Conservation (phyloP, 2,329 filamentous ascomycete species). For the Phaeosphaeriaceae sp. region DNA sequence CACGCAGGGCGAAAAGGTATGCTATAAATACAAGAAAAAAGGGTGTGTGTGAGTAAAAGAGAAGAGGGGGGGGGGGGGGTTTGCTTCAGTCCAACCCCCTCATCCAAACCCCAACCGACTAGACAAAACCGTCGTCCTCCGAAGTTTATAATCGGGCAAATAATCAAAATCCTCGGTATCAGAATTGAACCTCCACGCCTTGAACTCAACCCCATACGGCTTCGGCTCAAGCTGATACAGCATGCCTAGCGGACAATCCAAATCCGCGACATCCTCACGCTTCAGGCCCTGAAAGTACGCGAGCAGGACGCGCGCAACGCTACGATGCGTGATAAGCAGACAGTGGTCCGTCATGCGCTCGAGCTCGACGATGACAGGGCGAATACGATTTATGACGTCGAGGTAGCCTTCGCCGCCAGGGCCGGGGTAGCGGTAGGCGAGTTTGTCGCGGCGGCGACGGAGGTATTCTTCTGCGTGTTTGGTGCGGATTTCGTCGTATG, state of each 20-base stretch:
- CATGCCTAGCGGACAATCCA: slow-evolving; percentile 93
- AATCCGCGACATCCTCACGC: slow-evolving; percentile 87
- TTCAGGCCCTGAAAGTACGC: slow-evolving; percentile 96
- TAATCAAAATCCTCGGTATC: slow-evolving; percentile 81
- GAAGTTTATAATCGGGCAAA: slow-evolving; percentile 81
- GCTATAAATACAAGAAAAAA: too few relatives aligned
- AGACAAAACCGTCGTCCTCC: slow-evolving; percentile 49
- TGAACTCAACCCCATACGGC: slow-evolving; percentile 96
- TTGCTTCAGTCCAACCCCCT: not conserved
- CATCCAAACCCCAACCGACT: slow-evolving; percentile 22
- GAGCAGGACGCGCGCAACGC: slow-evolving; percentile 88
- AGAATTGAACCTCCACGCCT: slow-evolving; percentile 90
- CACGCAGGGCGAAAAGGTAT: too few relatives aligned
- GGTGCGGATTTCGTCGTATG: slow-evolving; percentile 86
- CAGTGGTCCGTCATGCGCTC: slow-evolving; percentile 97
- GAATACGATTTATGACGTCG: slow-evolving; percentile 93
- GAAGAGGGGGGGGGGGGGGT: too few relatives aligned
- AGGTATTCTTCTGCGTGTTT: slow-evolving; percentile 81
- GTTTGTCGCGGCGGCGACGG: slow-evolving; percentile 81
- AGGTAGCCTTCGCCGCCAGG: slow-evolving; percentile 96
- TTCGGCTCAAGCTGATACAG: slow-evolving; percentile 95
- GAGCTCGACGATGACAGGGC: slow-evolving; percentile 94
- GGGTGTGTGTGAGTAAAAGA: too few relatives aligned
- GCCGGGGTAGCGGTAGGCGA: slow-evolving; percentile 95
- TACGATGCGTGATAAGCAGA: slow-evolving; percentile 89